A percentile compares a stretch with the other conserved stretches of the same genome.
Evolutionary conservation across 257 asterid species (phyloP).

Genomic region (Solanum paucissectum): DNA sequence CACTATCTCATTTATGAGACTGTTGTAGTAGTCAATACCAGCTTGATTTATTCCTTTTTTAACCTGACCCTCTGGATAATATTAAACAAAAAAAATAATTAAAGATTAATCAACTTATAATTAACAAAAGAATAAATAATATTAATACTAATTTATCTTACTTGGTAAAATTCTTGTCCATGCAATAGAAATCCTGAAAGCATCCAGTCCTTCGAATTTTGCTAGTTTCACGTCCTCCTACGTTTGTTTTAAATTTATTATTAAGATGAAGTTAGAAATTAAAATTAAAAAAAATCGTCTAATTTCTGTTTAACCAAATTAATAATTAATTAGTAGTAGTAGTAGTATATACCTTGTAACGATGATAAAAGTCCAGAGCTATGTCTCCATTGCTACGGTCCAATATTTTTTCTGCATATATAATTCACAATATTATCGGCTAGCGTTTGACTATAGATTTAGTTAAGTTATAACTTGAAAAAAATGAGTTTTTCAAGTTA

Average conservation of each 20-base stretch:
- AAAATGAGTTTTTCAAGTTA: no score
- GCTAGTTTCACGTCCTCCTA: conserved; percentile 46
- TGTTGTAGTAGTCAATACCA: conserved; percentile 56
- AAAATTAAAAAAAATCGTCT: background rate
- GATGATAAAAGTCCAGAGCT: conserved; percentile 43
- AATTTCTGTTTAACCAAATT: background rate
- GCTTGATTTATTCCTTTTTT: conserved; percentile 45
- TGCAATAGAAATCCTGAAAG: conserved; percentile 57
- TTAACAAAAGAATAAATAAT: background rate
- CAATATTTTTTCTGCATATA: conserved; percentile 27
- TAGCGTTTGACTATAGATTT: rapidly evolving
- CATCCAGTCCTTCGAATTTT: conserved; percentile 30
- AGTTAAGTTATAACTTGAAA: no score
- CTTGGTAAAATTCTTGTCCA: conserved; percentile 63
- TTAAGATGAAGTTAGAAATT: background rate
- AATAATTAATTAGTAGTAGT: background rate
- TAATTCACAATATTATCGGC: background rate
- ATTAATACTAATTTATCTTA: conserved; percentile 2
- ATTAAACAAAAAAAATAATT: background rate
- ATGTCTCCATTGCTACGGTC: conserved; percentile 38
- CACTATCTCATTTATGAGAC: conserved; percentile 39
- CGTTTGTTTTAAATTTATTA: background rate
- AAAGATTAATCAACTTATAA: background rate
- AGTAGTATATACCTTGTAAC: conserved; percentile 30
- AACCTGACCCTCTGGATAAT: conserved; percentile 38